These are phyloP conservation scores for Inga laurina DNA, from an alignment of 306 rosid species.

Conservation along the genomic window DNA sequence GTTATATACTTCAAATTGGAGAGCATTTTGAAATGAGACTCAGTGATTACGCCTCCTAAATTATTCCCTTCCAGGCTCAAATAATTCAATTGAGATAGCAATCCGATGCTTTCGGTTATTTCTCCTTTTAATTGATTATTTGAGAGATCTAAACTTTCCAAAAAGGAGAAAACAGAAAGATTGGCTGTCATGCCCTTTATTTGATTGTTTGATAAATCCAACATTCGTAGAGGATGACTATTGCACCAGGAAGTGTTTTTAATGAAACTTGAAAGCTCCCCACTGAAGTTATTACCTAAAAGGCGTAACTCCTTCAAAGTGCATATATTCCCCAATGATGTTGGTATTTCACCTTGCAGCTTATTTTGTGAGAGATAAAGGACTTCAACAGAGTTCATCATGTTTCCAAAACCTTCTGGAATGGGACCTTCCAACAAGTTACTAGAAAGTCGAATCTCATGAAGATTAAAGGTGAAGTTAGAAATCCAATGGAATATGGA, in stretches of 20 bases:
- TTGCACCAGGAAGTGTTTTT: neutral
- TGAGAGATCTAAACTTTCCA: neutral
- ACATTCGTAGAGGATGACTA: neutral
- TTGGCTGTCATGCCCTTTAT: neutral
- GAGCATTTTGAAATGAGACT: neutral
- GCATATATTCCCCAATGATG: constrained; percentile 7
- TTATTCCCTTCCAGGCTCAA: neutral
- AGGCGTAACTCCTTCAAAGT: neutral
- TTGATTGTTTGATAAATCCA: constrained; percentile 1
- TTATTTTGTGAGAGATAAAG: fast-evolving
- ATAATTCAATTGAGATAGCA: neutral
- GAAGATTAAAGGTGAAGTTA: neutral
- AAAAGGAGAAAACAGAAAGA: neutral
- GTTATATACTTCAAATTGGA: neutral
- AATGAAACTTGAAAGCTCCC: neutral
- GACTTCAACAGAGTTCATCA: neutral
- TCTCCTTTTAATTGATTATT: neutral
- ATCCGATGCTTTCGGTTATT: neutral
- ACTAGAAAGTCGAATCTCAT: neutral
- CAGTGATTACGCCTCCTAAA: neutral
- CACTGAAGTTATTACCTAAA: neutral
- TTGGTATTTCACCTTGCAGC: neutral
- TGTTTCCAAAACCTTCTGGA: constrained; percentile 15
- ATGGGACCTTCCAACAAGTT: constrained; percentile 8
- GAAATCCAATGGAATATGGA: neutral